Evolutionary conservation across 2,329 filamentous ascomycete species (phyloP).

Genomic region (Aotearoamyces nothofagi): DNA sequence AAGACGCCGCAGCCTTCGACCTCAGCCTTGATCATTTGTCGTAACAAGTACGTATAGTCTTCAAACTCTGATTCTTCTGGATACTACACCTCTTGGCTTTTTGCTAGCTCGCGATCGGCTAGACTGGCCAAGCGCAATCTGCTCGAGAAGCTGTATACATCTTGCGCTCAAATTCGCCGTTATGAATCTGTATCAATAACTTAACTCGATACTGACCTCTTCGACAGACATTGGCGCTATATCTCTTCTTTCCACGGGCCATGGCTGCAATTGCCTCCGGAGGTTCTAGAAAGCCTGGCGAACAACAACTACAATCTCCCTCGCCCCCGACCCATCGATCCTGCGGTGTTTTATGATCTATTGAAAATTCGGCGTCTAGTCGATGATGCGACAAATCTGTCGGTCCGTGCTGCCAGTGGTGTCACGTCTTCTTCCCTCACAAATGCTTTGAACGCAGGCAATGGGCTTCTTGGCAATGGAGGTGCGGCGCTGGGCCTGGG

Average conservation of each 20-base stretch:
- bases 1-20: constrained; percentile 22
- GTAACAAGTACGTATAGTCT: constrained; percentile 48
- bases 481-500: constrained; percentile 40
- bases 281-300: constrained; percentile 65
- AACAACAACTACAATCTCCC: constrained; percentile 68
- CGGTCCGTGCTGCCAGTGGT: constrained; percentile 63
- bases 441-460: constrained; percentile 33
- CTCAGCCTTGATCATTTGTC: constrained; percentile 43
- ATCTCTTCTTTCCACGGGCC: constrained; percentile 74
- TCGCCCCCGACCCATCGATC: constrained; percentile 62
- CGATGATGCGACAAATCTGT: constrained; percentile 65
- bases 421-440: constrained; percentile 49
- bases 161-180: no score
- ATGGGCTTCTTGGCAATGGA: constrained; percentile 30
- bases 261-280: constrained; percentile 67
- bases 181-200: no score
- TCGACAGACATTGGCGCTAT: constrained; percentile 74
- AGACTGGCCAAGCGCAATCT: no score
- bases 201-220: no score
- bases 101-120: no score
- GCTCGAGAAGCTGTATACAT: no score
- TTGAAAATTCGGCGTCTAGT: constrained; percentile 69
- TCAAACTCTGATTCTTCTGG: no score
- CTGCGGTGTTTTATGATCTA: constrained; percentile 69
- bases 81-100: no score